Conservation (phyloP, 495 filamentous ascomycete genomes). For the Platismatia glauca region DNA sequence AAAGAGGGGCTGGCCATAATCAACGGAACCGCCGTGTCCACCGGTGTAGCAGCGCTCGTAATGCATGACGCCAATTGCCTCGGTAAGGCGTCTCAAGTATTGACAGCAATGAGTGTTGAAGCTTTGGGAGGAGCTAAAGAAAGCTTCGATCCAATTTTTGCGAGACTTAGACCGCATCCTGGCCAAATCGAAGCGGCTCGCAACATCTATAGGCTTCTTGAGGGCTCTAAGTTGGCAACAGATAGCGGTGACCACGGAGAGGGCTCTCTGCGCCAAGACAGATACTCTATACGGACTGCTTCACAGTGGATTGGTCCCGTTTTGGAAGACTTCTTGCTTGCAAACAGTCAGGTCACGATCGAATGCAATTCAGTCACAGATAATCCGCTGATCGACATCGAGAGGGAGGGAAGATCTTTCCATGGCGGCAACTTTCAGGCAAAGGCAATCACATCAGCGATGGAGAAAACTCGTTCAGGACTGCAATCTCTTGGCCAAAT, state of each 20-base stretch:
- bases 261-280: slow-evolving; percentile 44
- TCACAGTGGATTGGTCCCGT: slow-evolving; percentile 57
- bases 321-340: slow-evolving; percentile 49
- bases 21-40: slow-evolving; percentile 53
- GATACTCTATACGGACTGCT: slow-evolving; percentile 51
- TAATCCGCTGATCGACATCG: slow-evolving; percentile 49
- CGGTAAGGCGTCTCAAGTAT: slow-evolving; percentile 45
- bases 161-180: slow-evolving; percentile 46
- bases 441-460: slow-evolving; percentile 46
- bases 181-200: slow-evolving; percentile 51
- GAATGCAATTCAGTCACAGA: slow-evolving; percentile 58
- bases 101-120: slow-evolving; percentile 38
- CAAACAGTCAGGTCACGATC: slow-evolving; percentile 40
- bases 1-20: slow-evolving; percentile 54
- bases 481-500: slow-evolving; percentile 51
- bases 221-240: slow-evolving; percentile 28
- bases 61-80: slow-evolving; percentile 49
- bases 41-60: slow-evolving; percentile 40
- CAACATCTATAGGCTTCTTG: slow-evolving; percentile 47
- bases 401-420: slow-evolving; percentile 28
- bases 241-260: slow-evolving; percentile 25
- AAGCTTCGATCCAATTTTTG: slow-evolving; percentile 54
- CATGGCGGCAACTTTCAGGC: slow-evolving; percentile 61
- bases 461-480: slow-evolving; percentile 47
- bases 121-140: slow-evolving; percentile 42